Conservation (phyloP, 2,329 filamentous ascomycete genomes). For the Claviceps arundinis region DNA sequence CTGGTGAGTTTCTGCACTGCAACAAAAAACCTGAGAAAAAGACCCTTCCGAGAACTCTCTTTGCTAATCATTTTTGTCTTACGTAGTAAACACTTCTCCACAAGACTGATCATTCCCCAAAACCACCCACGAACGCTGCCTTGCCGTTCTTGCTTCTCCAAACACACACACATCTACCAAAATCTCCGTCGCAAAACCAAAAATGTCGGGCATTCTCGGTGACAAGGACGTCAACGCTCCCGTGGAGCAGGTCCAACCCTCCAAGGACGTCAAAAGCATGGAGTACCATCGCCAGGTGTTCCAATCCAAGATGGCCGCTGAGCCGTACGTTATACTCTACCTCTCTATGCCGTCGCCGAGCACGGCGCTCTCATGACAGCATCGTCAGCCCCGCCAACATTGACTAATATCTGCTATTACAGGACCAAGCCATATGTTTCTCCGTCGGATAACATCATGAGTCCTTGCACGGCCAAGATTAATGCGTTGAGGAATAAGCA, state of each 20-base stretch:
- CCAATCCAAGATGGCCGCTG: slow-evolving; percentile 55
- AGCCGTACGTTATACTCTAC: slow-evolving; percentile 38
- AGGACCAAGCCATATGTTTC: slow-evolving; percentile 46
- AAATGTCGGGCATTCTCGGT: slow-evolving; percentile 49
- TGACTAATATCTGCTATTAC: background rate
- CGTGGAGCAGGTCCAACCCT: slow-evolving; percentile 20
- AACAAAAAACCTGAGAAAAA: background rate
- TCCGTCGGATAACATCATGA: slow-evolving; percentile 82
- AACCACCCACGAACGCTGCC: background rate
- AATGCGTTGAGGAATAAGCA: slow-evolving; percentile 70
- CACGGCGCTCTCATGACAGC: background rate
- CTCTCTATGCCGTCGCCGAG: no score
- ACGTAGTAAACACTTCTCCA: background rate
- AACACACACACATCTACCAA: background rate
- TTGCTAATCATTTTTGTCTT: background rate
- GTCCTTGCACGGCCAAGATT: slow-evolving; percentile 72
- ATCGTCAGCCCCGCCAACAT: no score
- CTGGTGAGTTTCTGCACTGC: background rate
- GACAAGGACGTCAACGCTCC: slow-evolving; percentile 53
- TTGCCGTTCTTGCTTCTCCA: background rate
- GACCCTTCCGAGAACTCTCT: background rate
- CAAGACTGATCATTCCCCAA: background rate
- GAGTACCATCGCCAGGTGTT: slow-evolving; percentile 68
- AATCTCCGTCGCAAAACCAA: slow-evolving; percentile 1
- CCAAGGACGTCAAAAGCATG: slow-evolving; percentile 49